Conservation (phyloP, 306 rosid genomes). For the Gastrolobium bilobum region DNA sequence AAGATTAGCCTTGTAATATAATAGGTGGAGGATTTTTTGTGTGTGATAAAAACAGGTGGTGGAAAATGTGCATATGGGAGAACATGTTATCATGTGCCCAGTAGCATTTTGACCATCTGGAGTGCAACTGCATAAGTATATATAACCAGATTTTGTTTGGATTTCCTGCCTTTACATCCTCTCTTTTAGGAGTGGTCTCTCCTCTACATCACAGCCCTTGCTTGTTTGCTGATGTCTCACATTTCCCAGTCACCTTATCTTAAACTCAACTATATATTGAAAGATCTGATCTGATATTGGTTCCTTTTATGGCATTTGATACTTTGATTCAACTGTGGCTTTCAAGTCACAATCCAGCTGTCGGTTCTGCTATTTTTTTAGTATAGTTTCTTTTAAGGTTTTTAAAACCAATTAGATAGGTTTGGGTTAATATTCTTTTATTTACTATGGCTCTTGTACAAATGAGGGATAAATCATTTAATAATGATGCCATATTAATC, state of each 20-base stretch:
- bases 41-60: neutral
- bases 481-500: neutral
- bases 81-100: neutral
- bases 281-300: constrained; percentile 12
- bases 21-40: neutral
- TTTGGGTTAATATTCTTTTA: constrained; percentile 24
- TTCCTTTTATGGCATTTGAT: constrained; percentile 10
- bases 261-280: constrained; percentile 36
- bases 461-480: constrained; percentile 35
- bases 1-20: neutral
- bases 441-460: constrained; percentile 21
- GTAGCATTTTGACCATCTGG: constrained; percentile 4
- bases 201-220: neutral
- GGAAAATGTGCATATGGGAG: neutral
- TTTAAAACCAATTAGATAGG: constrained; percentile 19
- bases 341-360: constrained; percentile 17
- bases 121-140: constrained; percentile 2
- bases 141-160: constrained; percentile 1
- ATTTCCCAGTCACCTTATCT: constrained; percentile 13
- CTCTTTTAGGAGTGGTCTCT: constrained; percentile 11
- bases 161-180: constrained; percentile 3
- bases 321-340: constrained; percentile 7
- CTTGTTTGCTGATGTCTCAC: constrained; percentile 31
- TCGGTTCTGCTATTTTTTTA: constrained; percentile 4
- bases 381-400: constrained; percentile 32